These are phyloP conservation scores for Arthroderma uncinatum DNA, from an alignment of 2,329 filamentous ascomycete genomes.

Conservation along the genomic window DNA sequence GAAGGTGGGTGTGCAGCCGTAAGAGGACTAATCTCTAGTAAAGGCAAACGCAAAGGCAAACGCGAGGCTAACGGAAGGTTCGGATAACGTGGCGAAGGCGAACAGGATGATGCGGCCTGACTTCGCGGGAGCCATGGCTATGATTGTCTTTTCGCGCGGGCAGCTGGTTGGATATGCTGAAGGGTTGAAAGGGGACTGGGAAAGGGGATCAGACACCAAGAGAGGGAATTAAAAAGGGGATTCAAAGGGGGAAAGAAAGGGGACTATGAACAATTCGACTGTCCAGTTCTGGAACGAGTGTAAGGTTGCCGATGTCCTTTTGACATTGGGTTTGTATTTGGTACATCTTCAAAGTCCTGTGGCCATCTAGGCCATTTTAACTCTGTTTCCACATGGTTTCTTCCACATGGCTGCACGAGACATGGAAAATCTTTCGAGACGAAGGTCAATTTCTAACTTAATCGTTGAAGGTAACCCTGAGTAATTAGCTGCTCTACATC, in stretches of 20 bases:
- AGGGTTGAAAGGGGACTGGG: neutral
- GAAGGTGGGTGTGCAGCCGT: too few relatives aligned
- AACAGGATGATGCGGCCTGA: neutral
- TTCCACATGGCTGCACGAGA: neutral
- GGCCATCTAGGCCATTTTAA: neutral
- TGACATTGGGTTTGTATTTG: neutral
- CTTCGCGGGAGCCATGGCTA: neutral
- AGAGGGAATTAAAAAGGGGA: neutral
- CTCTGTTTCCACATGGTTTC: neutral
- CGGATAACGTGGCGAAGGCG: neutral
- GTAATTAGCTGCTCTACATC: slow-evolving; percentile 91
- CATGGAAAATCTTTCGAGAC: neutral
- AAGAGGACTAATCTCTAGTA: neutral
- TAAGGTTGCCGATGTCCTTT: slow-evolving; percentile 1
- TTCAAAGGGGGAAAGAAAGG: neutral
- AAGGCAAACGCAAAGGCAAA: neutral
- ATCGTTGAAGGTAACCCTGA: slow-evolving; percentile 85
- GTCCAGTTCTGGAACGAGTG: neutral
- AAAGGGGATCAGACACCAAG: neutral
- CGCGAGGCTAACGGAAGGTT: neutral
- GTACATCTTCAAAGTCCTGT: neutral
- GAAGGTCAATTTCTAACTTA: slow-evolving; percentile 48
- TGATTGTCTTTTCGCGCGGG: neutral
- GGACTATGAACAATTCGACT: neutral
- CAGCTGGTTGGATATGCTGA: neutral